Conservation (phyloP, 805 yeast species). For the Kuraishia cidri region DNA sequence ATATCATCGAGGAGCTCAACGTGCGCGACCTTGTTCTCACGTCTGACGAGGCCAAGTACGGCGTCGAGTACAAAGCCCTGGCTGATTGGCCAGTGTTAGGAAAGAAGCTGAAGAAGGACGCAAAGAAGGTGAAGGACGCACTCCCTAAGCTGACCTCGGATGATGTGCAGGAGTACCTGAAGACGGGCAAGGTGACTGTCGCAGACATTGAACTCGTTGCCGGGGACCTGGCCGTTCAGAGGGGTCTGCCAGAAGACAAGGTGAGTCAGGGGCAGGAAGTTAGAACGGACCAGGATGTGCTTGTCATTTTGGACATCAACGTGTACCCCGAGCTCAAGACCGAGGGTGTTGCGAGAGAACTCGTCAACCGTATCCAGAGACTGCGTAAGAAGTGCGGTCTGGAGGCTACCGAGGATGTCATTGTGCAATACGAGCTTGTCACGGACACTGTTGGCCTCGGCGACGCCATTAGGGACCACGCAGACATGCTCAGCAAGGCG, state of each 20-base stretch:
- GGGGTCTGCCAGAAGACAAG: conserved; percentile 73
- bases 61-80: conserved; percentile 86
- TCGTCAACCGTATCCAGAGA: conserved; percentile 94
- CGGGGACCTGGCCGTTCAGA: conserved; percentile 85
- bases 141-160: conserved; percentile 74
- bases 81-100: conserved; percentile 99
- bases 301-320: conserved; percentile 82
- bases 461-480: conserved; percentile 52
- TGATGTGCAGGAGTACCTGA: conserved; percentile 70
- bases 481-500: conserved; percentile 64
- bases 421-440: conserved; percentile 70
- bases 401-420: conserved; percentile 90
- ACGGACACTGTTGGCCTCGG: conserved; percentile 62
- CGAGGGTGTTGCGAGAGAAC: conserved; percentile 95
- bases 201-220: conserved; percentile 82
- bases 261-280: conserved; percentile 70
- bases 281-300: conserved; percentile 83
- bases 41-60: conserved; percentile 83
- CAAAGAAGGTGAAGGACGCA: conserved; percentile 89
- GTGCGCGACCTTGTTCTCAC: conserved; percentile 84
- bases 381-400: conserved; percentile 94
- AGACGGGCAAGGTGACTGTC: conserved; percentile 68
- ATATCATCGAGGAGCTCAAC: conserved; percentile 86
- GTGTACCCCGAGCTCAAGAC: conserved; percentile 81
- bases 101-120: conserved; percentile 92